These are phyloP conservation scores for Mycosphaerella sp. DNA, from an alignment of 2,329 filamentous ascomycete genomes.

Conservation along the genomic window DNA sequence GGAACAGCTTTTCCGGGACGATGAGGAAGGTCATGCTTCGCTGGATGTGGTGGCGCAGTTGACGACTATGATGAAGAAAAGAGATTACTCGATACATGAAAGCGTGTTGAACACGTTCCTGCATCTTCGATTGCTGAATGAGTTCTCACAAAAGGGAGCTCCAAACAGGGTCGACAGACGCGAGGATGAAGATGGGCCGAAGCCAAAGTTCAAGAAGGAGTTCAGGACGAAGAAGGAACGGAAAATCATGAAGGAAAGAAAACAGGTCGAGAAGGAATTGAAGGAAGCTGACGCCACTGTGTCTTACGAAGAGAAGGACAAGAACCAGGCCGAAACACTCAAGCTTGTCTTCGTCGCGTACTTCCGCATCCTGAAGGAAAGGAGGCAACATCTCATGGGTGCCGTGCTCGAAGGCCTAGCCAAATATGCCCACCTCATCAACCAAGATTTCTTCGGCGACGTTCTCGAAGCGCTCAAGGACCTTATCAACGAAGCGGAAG, in stretches of 20 bases:
- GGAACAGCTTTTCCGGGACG: slow-evolving; percentile 73
- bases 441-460: slow-evolving; percentile 98
- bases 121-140: slow-evolving; percentile 76
- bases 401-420: slow-evolving; percentile 90
- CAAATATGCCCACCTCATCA: slow-evolving; percentile 93
- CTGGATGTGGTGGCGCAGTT: slow-evolving; percentile 79
- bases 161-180: slow-evolving; percentile 64
- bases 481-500: slow-evolving; percentile 66
- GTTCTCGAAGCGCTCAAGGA: slow-evolving; percentile 91
- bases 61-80: slow-evolving; percentile 90
- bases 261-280: slow-evolving; percentile 87
- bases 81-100: slow-evolving; percentile 76
- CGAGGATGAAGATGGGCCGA: slow-evolving; percentile 42
- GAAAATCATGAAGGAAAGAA: slow-evolving; percentile 79
- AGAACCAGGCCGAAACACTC: slow-evolving; percentile 89
- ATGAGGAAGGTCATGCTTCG: slow-evolving; percentile 83
- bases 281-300: slow-evolving; percentile 84
- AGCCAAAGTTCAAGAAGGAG: slow-evolving; percentile 69
- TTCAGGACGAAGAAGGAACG: slow-evolving; percentile 84
- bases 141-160: slow-evolving; percentile 80
- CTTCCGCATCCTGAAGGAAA: slow-evolving; percentile 85
- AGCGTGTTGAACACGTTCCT: slow-evolving; percentile 85
- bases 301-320: slow-evolving; percentile 83
- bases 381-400: slow-evolving; percentile 82
- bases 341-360: slow-evolving; percentile 95